phyloP scores from a whole-genome alignment of 2,329 filamentous ascomycete genomes.

The Ascocoryne sarcoides region DNA sequence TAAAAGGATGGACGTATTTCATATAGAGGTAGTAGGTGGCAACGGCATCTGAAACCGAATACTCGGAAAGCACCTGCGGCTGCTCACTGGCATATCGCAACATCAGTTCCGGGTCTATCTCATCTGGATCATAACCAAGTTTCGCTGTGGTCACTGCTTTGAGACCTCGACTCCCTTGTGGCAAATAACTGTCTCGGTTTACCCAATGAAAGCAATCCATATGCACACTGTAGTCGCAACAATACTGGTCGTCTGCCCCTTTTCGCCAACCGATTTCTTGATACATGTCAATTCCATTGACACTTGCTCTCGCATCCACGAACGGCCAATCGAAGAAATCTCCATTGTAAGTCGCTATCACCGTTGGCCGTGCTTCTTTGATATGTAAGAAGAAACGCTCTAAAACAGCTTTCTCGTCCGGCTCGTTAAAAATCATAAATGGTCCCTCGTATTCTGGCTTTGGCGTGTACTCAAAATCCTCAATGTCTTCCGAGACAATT shows the following conservation, averaged over 20 bases:
- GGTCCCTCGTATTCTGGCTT: constrained; percentile 91
- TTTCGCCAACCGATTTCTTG: constrained; percentile 95
- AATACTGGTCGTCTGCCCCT: constrained; percentile 91
- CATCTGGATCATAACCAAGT: constrained; percentile 95
- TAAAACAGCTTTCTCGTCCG: constrained; percentile 77
- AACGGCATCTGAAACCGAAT: constrained; percentile 97
- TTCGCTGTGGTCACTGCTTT: constrained; percentile 98
- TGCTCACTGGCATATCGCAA: constrained; percentile 82
- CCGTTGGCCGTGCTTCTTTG: constrained; percentile 87
- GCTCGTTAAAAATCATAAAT: constrained; percentile 98
- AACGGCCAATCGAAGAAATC: constrained; percentile 99
- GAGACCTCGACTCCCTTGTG: constrained; percentile 90
- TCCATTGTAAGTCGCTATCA: constrained; percentile 99
- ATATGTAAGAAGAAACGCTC: constrained; percentile 94
- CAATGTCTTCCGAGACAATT: constrained; percentile 94
- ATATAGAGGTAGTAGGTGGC: constrained; percentile 99
- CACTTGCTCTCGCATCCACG: constrained; percentile 84
- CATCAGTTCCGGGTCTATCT: constrained; percentile 96
- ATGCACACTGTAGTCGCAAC: constrained; percentile 91
- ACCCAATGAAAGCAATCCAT: constrained; percentile 99
- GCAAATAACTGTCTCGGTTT: constrained; percentile 94
- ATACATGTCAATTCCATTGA: constrained; percentile 98
- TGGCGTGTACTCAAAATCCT: constrained; percentile 96
- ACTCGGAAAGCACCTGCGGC: constrained; percentile 90
- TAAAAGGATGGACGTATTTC: constrained; percentile 99